Percentiles rank a stretch among this genome's conserved stretches.
Conservation (phyloP, 2,329 filamentous ascomycete species). For the Rutstroemia sp. region DNA sequence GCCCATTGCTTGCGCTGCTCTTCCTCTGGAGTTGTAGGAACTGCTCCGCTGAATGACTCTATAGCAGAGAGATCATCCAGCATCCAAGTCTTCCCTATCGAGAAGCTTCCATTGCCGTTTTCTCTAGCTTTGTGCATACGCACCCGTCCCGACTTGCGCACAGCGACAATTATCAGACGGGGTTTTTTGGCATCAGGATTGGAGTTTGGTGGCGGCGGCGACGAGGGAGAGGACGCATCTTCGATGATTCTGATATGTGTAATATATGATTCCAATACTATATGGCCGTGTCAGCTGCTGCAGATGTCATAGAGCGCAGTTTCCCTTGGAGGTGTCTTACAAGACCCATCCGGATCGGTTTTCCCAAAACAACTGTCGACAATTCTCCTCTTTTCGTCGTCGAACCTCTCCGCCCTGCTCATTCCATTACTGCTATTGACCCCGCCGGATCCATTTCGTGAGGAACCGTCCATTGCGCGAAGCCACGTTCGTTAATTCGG, state of each 20-base stretch:
- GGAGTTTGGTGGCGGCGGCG: slow-evolving; percentile 76
- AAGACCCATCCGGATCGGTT: slow-evolving; percentile 76
- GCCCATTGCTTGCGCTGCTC: slow-evolving; percentile 66
- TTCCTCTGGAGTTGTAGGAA: slow-evolving; percentile 50
- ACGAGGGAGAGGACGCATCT: slow-evolving; percentile 74
- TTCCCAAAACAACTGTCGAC: slow-evolving; percentile 92
- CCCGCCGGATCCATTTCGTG: slow-evolving; percentile 28
- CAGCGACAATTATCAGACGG: slow-evolving; percentile 86
- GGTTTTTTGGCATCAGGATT: slow-evolving; percentile 72
- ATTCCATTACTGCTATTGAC: slow-evolving; percentile 24
- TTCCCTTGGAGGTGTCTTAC: slow-evolving; percentile 40
- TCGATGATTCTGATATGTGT: slow-evolving; percentile 91
- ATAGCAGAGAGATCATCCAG: slow-evolving; percentile 82
- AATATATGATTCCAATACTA: slow-evolving; percentile 90
- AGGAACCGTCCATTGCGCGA: slow-evolving; percentile 30
- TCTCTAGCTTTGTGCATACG: slow-evolving; percentile 96
- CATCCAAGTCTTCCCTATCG: slow-evolving; percentile 97
- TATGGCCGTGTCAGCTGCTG: slow-evolving; percentile 18
- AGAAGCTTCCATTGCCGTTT: slow-evolving; percentile 88
- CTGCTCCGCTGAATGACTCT: slow-evolving; percentile 68
- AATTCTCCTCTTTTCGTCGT: slow-evolving; percentile 93
- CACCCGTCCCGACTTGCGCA: slow-evolving; percentile 85
- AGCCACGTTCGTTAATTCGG: slow-evolving; percentile 22
- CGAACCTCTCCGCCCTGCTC: slow-evolving; percentile 70
- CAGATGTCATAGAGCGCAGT: background rate